Conservation (phyloP, 2,329 filamentous ascomycete species). For the Neofusicoccum laricinum region DNA sequence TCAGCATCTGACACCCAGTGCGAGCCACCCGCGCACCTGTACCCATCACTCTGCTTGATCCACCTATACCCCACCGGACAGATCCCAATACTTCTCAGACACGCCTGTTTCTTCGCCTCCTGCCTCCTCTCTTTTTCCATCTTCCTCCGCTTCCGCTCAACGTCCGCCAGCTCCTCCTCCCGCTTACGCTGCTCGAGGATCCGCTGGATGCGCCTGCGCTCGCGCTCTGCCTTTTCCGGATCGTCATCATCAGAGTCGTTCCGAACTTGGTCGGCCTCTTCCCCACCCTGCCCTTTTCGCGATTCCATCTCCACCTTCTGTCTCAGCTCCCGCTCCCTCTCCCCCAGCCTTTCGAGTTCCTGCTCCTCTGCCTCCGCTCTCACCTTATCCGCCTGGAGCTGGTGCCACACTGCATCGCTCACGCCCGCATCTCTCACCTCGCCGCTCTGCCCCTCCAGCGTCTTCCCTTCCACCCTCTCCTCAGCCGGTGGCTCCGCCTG, state of each 20-base stretch:
- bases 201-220: conserved; percentile 22
- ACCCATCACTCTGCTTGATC: conserved; percentile 60
- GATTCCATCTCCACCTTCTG: background rate
- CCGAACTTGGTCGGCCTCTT: background rate
- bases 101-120: conserved; percentile 41
- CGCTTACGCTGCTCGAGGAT: conserved; percentile 24
- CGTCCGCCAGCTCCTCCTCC: conserved; percentile 39
- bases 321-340: conserved; percentile 14
- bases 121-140: conserved; percentile 35
- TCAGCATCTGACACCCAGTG: conserved; percentile 52
- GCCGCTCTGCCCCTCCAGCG: background rate
- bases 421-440: background rate
- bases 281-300: background rate
- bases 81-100: conserved; percentile 51
- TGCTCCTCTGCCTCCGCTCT: conserved; percentile 3
- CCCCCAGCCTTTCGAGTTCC: conserved; percentile 14
- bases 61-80: conserved; percentile 60
- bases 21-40: conserved; percentile 59
- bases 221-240: conserved; percentile 9
- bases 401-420: conserved; percentile 2
- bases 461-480: background rate
- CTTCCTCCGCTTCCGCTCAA: conserved; percentile 39
- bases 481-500: conserved; percentile 9
- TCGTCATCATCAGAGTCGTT: background rate
- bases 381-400: conserved; percentile 1